Evolutionary conservation across 768 basidiomycete genomes (phyloP).

Genomic region (Austroboletus festivus): DNA sequence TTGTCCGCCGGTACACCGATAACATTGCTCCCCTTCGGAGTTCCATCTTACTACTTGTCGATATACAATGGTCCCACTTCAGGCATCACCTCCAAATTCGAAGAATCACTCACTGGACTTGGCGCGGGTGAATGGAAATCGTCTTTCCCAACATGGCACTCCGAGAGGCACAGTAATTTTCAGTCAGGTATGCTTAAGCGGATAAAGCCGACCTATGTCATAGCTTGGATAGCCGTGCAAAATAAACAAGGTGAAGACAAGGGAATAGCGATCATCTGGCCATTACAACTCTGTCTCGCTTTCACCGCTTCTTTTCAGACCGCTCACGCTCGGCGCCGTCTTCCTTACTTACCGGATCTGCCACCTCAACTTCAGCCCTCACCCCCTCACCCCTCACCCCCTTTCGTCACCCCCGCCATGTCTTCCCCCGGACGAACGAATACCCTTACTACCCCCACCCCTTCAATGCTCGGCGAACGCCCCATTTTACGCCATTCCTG

Average conservation of each 20-base stretch:
- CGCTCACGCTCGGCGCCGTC: slow-evolving; percentile 38
- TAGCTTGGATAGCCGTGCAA: slow-evolving; percentile 73
- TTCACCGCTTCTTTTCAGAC: slow-evolving; percentile 37
- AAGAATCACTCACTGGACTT: slow-evolving; percentile 57
- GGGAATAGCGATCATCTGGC: slow-evolving; percentile 73
- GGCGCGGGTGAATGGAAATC: slow-evolving; percentile 55
- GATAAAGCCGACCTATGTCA: slow-evolving; percentile 43
- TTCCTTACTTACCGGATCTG: slow-evolving; percentile 60
- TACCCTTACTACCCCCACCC: background rate
- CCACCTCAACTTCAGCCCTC: slow-evolving; percentile 60
- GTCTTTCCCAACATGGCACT: slow-evolving; percentile 1
- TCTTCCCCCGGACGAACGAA: slow-evolving; percentile 15
- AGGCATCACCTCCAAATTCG: slow-evolving; percentile 59
- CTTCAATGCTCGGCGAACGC: slow-evolving; percentile 17
- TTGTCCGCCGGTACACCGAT: slow-evolving; percentile 63
- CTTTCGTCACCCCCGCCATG: slow-evolving; percentile 28
- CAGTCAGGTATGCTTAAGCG: slow-evolving; percentile 17
- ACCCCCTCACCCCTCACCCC: slow-evolving; percentile 39
- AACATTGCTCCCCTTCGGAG: slow-evolving; percentile 63
- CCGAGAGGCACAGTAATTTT: slow-evolving; percentile 22
- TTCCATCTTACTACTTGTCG: slow-evolving; percentile 71
- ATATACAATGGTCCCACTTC: slow-evolving; percentile 66
- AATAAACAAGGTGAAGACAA: slow-evolving; percentile 81
- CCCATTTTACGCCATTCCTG: slow-evolving; percentile 33
- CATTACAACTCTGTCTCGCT: slow-evolving; percentile 55